Conservation (phyloP, 306 rosid species). For the Pueraria montana region DNA sequence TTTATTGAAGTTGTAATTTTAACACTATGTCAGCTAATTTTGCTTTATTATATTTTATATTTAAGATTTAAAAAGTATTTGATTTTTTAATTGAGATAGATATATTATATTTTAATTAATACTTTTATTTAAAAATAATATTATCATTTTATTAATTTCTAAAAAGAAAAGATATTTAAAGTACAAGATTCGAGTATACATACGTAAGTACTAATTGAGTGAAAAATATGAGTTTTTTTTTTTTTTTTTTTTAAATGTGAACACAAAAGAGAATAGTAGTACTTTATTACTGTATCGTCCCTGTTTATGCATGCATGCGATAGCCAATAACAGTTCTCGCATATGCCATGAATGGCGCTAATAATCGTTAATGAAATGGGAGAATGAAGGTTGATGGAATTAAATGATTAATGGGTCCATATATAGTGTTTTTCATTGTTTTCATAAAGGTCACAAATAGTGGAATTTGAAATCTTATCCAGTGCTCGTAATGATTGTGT, state of each 20-base stretch:
- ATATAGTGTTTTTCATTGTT: not conserved
- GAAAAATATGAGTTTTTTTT: too few relatives aligned
- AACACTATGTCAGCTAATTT: not conserved
- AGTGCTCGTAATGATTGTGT: not conserved
- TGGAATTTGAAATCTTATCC: not conserved
- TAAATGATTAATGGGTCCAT: constrained; percentile 1
- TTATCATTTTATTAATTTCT: not conserved
- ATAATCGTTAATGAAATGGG: not conserved
- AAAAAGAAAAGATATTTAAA: not conserved
- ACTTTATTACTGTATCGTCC: not conserved
- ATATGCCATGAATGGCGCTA: not conserved
- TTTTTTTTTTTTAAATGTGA: not conserved
- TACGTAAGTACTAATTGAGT: not conserved
- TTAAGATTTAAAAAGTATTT: not conserved
- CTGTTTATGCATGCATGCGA: not conserved
- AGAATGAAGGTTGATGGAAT: not conserved
- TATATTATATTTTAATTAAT: not conserved
- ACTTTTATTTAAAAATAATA: not conserved
- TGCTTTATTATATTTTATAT: not conserved
- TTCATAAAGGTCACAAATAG: not conserved
- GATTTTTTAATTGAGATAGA: not conserved
- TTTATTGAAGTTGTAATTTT: not conserved
- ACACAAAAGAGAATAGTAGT: not conserved
- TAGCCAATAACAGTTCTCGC: not conserved
- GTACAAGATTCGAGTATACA: not conserved